These are phyloP conservation scores for Arabidopsis lyrata DNA, from an alignment of 441 rosid species.

Conservation along the genomic window DNA sequence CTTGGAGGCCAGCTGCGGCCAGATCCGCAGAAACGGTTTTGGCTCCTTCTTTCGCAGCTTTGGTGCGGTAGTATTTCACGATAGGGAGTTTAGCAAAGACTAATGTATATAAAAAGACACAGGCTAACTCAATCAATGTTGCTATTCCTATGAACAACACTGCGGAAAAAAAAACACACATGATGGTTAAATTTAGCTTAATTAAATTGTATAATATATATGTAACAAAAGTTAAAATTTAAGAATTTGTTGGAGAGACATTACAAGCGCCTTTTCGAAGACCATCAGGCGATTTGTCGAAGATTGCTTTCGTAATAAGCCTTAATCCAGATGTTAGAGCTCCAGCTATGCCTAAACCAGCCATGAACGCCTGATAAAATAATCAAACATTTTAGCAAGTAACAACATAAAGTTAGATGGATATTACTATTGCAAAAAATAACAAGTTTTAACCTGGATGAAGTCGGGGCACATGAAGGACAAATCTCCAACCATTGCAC, in stretches of 20 bases:
- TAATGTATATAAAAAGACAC: conserved; percentile 39
- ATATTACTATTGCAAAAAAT: neutral
- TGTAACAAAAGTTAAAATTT: neutral
- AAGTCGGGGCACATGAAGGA: conserved; percentile 55
- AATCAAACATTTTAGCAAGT: conserved; percentile 5
- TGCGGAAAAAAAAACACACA: neutral
- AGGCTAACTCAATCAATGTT: conserved; percentile 37
- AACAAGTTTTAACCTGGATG: conserved; percentile 46
- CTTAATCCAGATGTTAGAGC: conserved; percentile 48
- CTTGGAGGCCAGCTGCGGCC: conserved; percentile 45
- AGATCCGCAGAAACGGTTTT: conserved; percentile 48
- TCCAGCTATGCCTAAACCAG: conserved; percentile 56
- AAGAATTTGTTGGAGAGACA: neutral
- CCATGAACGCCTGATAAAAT: conserved; percentile 46
- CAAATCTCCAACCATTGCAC: conserved; percentile 59
- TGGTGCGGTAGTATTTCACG: conserved; percentile 46
- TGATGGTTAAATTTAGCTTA: neutral
- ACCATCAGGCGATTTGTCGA: conserved; percentile 42
- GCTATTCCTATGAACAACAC: conserved; percentile 47
- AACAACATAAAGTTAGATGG: conserved; percentile 1
- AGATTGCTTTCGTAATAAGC: conserved; percentile 51
- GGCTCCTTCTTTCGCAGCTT: conserved; percentile 49
- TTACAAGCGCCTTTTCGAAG: conserved; percentile 51
- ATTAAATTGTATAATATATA: neutral
- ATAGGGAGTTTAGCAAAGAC: conserved; percentile 47